Evolutionary conservation across 2,329 filamentous ascomycete species (phyloP).

Genomic region (Pseudopyrenochaeta lycopersici): DNA sequence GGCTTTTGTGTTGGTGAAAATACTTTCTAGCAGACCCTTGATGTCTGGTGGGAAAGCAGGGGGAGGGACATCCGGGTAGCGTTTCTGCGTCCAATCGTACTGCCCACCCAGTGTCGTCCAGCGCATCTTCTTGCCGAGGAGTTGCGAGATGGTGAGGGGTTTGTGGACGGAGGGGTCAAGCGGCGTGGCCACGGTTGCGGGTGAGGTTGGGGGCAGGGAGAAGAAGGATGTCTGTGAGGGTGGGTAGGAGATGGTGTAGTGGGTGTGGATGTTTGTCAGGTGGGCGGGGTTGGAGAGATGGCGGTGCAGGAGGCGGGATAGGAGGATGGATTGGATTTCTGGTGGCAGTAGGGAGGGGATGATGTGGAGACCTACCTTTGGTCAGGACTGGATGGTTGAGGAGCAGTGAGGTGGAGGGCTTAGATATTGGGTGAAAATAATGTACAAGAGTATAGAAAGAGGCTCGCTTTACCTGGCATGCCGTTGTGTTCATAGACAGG

Average conservation of each 20-base stretch:
- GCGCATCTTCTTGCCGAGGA: conserved; percentile 81
- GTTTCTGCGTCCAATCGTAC: conserved; percentile 92
- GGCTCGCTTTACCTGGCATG: conserved; percentile 70
- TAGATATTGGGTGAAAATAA: too few species aligned
- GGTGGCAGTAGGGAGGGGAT: conserved; percentile 78
- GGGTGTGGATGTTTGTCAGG: conserved; percentile 88
- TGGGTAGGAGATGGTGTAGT: conserved; percentile 76
- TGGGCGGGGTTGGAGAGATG: conserved; percentile 78
- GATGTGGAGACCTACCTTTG: conserved; percentile 75
- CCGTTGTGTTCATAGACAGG: conserved; percentile 69
- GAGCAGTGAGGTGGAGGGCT: neutral
- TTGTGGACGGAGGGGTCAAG: conserved; percentile 79
- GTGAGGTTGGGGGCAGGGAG: conserved; percentile 49
- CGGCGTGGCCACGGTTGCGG: conserved; percentile 55
- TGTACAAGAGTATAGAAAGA: neutral
- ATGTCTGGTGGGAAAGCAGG: conserved; percentile 80
- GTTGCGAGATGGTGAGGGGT: conserved; percentile 72
- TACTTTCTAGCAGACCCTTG: conserved; percentile 68
- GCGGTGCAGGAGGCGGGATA: conserved; percentile 78
- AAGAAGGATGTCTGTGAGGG: conserved; percentile 60
- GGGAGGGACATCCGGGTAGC: conserved; percentile 74
- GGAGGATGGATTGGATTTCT: conserved; percentile 71
- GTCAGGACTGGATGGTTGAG: conserved; percentile 20
- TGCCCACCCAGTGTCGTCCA: conserved; percentile 96
- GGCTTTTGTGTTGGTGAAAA: conserved; percentile 80